Base-by-base conservation (phyloP, 2,329 filamentous ascomycete genomes). In the Nakataea oryzae region DNA sequence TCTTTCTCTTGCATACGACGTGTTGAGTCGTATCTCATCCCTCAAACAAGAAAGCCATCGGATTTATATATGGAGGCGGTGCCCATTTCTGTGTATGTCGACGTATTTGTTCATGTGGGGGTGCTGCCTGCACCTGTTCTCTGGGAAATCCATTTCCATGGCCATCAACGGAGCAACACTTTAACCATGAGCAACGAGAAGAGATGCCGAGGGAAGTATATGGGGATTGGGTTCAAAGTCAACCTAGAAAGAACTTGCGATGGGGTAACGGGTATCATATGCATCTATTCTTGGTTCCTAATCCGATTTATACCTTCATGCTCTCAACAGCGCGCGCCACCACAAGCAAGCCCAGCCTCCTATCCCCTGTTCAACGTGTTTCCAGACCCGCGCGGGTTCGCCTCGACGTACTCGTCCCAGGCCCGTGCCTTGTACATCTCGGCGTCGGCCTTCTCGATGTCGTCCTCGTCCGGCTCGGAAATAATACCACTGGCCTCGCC, bases 381-480 rank as follows among this genome's bases (percentile, higher is more conserved):
- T 4, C 90, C 90, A 47, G 87, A 84, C 0, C 90, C 90, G 71
- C 88, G 91, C 1, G 91, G 90, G 72, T 99, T 97, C 3, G 88
- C 86, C 73, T 99, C 95, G 29, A 83, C 88, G 72, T 88, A 99
- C 71, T 99, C 93, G 75, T 99, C 95, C 95, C 95, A 99, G 64
- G 88, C 87, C 64, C 95, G 81, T 32, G 93, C 93, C 77, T 97
- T 99, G 82, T 95, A 88, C 5, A 90, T 97, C 75, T 93, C 95
- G 61, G 84, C 85, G 72, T 99, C 95, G 7, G 87, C 90, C 70
- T 88, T 90, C n/a, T 93, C 90, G 64, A 90, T 76, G 71, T 97
- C 85, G 72, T 99, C 95, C 77, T 97, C 95, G 71, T 99, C 90
- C 7, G 90, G 83, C 72, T 91, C 87, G 1, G 86, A 84, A 65